Evolutionary conservation across 2,329 filamentous ascomycete genomes (phyloP).

Genomic region (Colletotrichum neosansevieriae): DNA sequence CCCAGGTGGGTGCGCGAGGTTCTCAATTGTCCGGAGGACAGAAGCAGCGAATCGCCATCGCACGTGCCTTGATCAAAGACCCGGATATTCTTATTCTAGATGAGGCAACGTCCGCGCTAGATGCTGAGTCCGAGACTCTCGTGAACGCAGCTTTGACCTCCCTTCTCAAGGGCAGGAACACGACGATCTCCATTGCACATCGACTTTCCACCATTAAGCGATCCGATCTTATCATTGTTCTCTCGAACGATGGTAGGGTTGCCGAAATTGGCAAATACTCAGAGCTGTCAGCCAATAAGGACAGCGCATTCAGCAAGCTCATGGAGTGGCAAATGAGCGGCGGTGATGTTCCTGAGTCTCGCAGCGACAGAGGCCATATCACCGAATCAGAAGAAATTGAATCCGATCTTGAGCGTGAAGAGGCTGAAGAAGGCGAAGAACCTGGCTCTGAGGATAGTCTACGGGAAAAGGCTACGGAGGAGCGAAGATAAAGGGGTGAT

Average conservation of each 20-base stretch:
- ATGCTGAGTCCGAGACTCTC: constrained; percentile 95
- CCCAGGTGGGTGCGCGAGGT: constrained; percentile 89
- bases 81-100: constrained; percentile 97
- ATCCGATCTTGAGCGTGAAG: constrained; percentile 58
- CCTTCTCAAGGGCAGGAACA: constrained; percentile 88
- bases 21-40: constrained; percentile 96
- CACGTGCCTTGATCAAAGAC: constrained; percentile 91
- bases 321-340: constrained; percentile 99
- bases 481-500: constrained; percentile 13
- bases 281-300: constrained; percentile 76
- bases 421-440: constrained; percentile 47
- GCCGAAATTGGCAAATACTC: constrained; percentile 90
- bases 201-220: constrained; percentile 96
- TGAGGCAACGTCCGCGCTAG: constrained; percentile 94
- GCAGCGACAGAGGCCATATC: constrained; percentile 54
- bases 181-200: constrained; percentile 97
- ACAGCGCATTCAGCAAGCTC: constrained; percentile 90
- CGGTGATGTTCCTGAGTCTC: constrained; percentile 68
- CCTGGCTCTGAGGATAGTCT: constrained; percentile 29
- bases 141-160: constrained; percentile 90
- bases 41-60: constrained; percentile 98
- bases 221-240: constrained; percentile 93
- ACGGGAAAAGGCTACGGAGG: constrained; percentile 30
- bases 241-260: constrained; percentile 86
- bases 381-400: constrained; percentile 66